These are phyloP conservation scores for Colletotrichum lentis DNA, from an alignment of 2,329 filamentous ascomycete genomes.

Conservation along the genomic window DNA sequence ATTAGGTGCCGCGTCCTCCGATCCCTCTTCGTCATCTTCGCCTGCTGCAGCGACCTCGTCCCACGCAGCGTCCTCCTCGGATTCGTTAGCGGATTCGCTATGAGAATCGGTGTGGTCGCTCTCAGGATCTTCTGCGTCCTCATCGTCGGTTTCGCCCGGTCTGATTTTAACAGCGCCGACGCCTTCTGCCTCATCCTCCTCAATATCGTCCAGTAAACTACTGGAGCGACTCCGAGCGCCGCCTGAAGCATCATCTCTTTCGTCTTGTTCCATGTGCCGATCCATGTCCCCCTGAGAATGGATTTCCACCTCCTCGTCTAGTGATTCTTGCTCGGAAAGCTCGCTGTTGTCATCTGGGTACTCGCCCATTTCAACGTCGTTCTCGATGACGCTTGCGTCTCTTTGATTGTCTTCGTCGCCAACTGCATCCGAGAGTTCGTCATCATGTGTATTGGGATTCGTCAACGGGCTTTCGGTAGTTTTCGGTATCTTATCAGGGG, in stretches of 20 bases:
- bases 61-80: conserved; percentile 64
- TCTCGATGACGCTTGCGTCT: conserved; percentile 41
- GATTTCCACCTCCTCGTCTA: conserved; percentile 51
- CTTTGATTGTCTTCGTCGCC: conserved; percentile 40
- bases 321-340: conserved; percentile 51
- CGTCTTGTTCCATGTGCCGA: conserved; percentile 43
- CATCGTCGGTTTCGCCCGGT: conserved; percentile 59
- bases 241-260: conserved; percentile 41
- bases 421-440: conserved; percentile 19
- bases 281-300: conserved; percentile 51
- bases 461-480: conserved; percentile 32
- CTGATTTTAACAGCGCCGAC: conserved; percentile 66
- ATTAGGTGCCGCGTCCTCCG: conserved; percentile 58
- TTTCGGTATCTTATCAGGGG: conserved; percentile 40
- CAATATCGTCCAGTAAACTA: conserved; percentile 39
- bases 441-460: conserved; percentile 17
- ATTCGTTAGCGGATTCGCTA: conserved; percentile 62
- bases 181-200: conserved; percentile 56
- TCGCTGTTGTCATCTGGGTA: conserved; percentile 40
- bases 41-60: conserved; percentile 66
- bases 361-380: conserved; percentile 51
- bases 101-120: conserved; percentile 57
- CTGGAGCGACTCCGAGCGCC: conserved; percentile 23
- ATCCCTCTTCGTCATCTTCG: conserved; percentile 65
- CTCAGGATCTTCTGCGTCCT: conserved; percentile 53